Base-by-base conservation (phyloP, 139 green algal species). In the Chlamydomonas schloesseri region DNA sequence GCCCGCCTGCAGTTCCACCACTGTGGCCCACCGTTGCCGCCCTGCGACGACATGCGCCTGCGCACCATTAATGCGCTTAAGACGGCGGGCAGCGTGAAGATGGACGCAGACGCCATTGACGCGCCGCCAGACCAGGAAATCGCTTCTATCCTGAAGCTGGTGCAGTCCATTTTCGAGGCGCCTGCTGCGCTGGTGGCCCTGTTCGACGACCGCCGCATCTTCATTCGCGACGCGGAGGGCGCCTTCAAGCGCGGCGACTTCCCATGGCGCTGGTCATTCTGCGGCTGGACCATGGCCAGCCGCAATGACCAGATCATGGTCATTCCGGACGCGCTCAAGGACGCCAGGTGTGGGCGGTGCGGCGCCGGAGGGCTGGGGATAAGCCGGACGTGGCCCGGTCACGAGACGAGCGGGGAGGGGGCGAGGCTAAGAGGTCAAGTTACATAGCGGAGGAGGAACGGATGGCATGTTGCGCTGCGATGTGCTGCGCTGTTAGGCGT, bases 221-320 rank as follows among this genome's bases (percentile, higher is more conserved):
- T 88, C 33, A 78, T 89, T 21, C 77, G 88, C 3, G 83, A 91
- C 26, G 57, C 83, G 1, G 71, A 74, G 33, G 82, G 83, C 0
- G 82, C 50, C 11, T 89, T 91, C 74, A 50, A 73, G 62, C 76
- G 88, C 0, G 88, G 88, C 34, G 88, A 91, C 79, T 89, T 91
- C 28, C 83, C 88, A 10, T 91, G 88, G 88, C 77, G 88, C 47
- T 88, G 80, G 87, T 88, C 78, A 4, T 88, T 98, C 80, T 98
- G 95, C 67, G 92, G 89, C 10, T 96, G 93, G 92, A 97, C 95
- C 11, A 91, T 97, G 65, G 84, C 95, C 31, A 88, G 88, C 0
- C 62, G 90, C 24, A 76, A 88, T 46, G 90, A 93, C 3, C 81
- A 93, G 69, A 88, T 95, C 67, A 92, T 97, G 74, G 90, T 97